Evolutionary conservation across 2,329 filamentous ascomycete genomes (phyloP).

Genomic region (Paracoccidioides lutzii): DNA sequence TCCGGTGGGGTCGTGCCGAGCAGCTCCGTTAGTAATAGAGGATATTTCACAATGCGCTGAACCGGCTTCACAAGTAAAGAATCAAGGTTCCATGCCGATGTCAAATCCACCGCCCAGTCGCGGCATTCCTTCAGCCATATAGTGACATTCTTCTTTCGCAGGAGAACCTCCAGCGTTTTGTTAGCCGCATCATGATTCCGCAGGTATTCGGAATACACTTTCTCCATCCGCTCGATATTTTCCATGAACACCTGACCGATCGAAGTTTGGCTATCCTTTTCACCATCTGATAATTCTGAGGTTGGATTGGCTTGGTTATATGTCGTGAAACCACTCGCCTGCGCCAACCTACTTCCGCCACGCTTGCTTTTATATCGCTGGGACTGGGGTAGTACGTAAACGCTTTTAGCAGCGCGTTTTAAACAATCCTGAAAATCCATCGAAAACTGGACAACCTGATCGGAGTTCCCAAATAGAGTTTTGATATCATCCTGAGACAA

Average conservation of each 20-base stretch:
- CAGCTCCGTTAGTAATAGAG: constrained; percentile 68
- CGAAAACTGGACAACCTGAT: constrained; percentile 80
- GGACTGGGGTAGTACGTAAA: constrained; percentile 57
- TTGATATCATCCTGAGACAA: constrained; percentile 76
- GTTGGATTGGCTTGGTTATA: constrained; percentile 13
- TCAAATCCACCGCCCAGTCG: constrained; percentile 81
- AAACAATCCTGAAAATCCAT: constrained; percentile 64
- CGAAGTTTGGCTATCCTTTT: constrained; percentile 46
- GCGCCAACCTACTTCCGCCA: constrained; percentile 29
- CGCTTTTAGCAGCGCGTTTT: constrained; percentile 63
- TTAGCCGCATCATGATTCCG: constrained; percentile 54
- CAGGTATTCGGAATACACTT: constrained; percentile 51
- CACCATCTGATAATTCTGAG: constrained; percentile 31
- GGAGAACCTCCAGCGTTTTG: constrained; percentile 41
- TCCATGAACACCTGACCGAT: constrained; percentile 48
- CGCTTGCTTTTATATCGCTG: constrained; percentile 43
- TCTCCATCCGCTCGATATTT: constrained; percentile 47
- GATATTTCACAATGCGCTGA: constrained; percentile 88
- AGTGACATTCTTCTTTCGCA: constrained; percentile 46
- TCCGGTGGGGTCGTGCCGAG: constrained; percentile 65
- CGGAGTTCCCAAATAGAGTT: constrained; percentile 81
- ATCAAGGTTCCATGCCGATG: constrained; percentile 85
- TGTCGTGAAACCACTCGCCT: constrained; percentile 19
- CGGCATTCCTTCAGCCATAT: constrained; percentile 92
- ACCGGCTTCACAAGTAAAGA: constrained; percentile 95